These are phyloP conservation scores for Umbilicus rupestris DNA, from an alignment of 164 flowering plant genomes.

Conservation along the genomic window DNA sequence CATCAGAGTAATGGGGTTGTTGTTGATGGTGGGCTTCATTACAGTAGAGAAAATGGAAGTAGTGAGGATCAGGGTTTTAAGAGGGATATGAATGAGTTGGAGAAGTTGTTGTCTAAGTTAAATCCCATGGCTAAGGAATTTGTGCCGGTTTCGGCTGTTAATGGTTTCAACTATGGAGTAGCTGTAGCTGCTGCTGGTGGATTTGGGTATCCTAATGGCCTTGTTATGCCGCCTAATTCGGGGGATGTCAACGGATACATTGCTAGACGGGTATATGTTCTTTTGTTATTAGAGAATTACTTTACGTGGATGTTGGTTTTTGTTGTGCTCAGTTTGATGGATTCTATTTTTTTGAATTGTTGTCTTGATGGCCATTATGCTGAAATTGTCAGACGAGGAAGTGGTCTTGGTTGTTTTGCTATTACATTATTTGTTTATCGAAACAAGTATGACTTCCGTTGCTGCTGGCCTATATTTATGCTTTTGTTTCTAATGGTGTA, in stretches of 20 bases:
- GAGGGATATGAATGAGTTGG: constrained; percentile 68
- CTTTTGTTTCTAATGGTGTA: too few species aligned
- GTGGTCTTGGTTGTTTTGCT: too few species aligned
- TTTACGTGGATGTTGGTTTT: not conserved
- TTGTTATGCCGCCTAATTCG: constrained; percentile 13
- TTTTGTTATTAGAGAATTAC: not conserved
- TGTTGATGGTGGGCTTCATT: constrained; percentile 4
- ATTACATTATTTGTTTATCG: too few species aligned
- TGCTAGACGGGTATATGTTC: constrained; percentile 11
- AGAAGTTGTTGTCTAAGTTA: constrained; percentile 72
- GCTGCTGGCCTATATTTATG: too few species aligned
- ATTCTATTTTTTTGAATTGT: not conserved
- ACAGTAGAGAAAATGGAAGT: constrained; percentile 14
- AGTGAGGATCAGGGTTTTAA: constrained; percentile 32
- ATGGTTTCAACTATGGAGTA: constrained; percentile 7
- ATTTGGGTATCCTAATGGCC: constrained; percentile 19
- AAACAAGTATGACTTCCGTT: too few species aligned
- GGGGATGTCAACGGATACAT: constrained; percentile 25
- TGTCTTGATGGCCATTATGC: too few species aligned
- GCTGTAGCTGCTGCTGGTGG: not conserved
- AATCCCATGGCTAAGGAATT: constrained; percentile 91
- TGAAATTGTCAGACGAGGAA: too few species aligned
- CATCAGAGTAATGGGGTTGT: not conserved
- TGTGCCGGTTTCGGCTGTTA: constrained; percentile 59
- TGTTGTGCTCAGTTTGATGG: not conserved